Conservation (phyloP, 2,329 filamentous ascomycete genomes). For the Penicillium sp. region DNA sequence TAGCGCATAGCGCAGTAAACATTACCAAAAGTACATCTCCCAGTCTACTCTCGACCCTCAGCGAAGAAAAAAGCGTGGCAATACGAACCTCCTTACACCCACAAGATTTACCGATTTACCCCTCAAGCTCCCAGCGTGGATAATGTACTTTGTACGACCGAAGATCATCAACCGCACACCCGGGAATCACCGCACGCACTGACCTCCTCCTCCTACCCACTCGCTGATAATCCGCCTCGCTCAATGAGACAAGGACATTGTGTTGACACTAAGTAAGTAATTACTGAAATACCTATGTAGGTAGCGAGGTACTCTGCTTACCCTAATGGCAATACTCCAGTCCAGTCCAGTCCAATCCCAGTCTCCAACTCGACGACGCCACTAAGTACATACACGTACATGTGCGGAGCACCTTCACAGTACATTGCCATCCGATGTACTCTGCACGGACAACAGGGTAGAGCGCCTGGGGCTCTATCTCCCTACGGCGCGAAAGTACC, state of each 20-base stretch:
- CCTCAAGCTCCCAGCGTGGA: neutral
- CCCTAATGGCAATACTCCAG: neutral
- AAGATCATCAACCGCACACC: neutral
- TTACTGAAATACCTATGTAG: too few species aligned
- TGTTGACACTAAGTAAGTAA: neutral
- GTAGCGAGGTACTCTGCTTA: neutral
- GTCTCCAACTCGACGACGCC: neutral
- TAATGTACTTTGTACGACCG: neutral
- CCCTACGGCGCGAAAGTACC: neutral
- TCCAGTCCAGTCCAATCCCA: neutral
- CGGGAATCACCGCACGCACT: neutral
- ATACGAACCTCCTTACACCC: neutral
- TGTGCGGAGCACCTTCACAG: too few species aligned
- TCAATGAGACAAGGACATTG: neutral
- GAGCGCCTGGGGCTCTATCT: neutral
- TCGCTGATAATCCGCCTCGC: too few species aligned
- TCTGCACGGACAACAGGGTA: neutral
- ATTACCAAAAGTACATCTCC: too few species aligned
- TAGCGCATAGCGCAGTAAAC: too few species aligned
- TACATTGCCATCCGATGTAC: neutral
- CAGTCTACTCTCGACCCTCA: too few species aligned
- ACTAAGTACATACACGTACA: neutral
- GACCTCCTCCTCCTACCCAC: too few species aligned
- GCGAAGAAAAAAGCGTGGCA: neutral
- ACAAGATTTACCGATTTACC: neutral